These are phyloP conservation scores for Boletus sp. DNA, from an alignment of 768 basidiomycete species.

Conservation along the genomic window DNA sequence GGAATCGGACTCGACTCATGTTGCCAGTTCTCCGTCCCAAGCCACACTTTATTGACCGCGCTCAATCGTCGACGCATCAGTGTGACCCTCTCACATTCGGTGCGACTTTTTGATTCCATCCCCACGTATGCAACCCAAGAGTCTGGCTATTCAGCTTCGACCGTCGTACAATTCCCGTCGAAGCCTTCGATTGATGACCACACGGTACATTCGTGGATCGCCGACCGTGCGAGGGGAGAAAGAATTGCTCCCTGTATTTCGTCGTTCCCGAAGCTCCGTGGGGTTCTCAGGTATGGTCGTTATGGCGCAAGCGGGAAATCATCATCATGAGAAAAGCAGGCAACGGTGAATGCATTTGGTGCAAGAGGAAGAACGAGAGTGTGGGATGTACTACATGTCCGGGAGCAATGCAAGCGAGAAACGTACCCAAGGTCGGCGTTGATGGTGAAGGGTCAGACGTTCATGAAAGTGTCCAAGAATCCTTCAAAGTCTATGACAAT, in stretches of 20 bases:
- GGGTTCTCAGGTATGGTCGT: neutral
- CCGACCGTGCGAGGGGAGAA: neutral
- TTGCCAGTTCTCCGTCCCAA: too few species aligned
- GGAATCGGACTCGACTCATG: too few species aligned
- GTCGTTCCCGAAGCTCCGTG: neutral
- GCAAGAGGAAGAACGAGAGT: neutral
- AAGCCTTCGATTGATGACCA: neutral
- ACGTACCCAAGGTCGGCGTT: neutral
- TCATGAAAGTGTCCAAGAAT: slow-evolving; percentile 24
- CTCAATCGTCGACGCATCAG: neutral
- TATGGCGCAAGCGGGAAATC: neutral
- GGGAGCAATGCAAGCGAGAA: neutral
- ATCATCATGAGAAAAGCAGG: neutral
- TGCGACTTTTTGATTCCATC: too few species aligned
- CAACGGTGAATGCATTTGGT: neutral
- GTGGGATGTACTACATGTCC: neutral
- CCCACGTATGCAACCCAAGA: neutral
- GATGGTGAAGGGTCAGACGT: slow-evolving; percentile 2
- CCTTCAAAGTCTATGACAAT: slow-evolving; percentile 15
- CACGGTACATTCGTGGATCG: neutral
- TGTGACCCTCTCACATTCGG: neutral
- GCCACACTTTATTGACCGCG: too few species aligned
- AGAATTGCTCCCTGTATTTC: neutral
- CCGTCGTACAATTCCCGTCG: neutral
- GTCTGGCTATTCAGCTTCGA: neutral